Evolutionary conservation across 805 yeast genomes (phyloP).

Genomic region (Cyberlindnera galapagoensis): DNA sequence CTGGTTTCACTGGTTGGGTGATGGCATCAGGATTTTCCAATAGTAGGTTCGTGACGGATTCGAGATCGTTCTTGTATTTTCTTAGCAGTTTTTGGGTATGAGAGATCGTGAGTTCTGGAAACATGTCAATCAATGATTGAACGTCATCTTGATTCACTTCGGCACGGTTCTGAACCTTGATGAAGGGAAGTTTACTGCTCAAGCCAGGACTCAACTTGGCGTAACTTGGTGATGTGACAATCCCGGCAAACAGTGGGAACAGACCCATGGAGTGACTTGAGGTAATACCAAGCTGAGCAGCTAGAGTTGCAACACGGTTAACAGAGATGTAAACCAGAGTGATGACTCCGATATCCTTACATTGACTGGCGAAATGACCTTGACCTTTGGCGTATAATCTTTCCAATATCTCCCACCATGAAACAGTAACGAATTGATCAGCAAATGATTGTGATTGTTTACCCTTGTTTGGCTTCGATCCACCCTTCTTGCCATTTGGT

Average conservation of each 20-base stretch:
- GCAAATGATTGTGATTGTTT: constrained; percentile 32
- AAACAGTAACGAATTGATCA: constrained; percentile 44
- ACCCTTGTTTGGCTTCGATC: not conserved
- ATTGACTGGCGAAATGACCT: constrained; percentile 39
- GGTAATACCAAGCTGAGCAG: constrained; percentile 40
- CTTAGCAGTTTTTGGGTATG: constrained; percentile 45
- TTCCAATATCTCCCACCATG: constrained; percentile 59
- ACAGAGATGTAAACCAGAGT: constrained; percentile 32
- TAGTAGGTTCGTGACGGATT: constrained; percentile 47
- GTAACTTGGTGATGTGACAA: constrained; percentile 44
- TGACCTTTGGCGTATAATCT: constrained; percentile 49
- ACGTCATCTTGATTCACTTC: constrained; percentile 22
- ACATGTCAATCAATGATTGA: constrained; percentile 42
- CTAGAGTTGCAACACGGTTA: constrained; percentile 25
- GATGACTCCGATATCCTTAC: constrained; percentile 45
- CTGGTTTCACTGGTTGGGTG: constrained; percentile 19
- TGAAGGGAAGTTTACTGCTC: constrained; percentile 42
- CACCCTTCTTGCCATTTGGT: not conserved
- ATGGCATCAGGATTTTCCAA: constrained; percentile 52
- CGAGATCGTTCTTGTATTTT: constrained; percentile 44
- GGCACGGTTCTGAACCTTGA: constrained; percentile 19
- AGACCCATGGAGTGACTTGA: constrained; percentile 35
- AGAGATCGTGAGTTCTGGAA: constrained; percentile 51
- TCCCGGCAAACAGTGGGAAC: constrained; percentile 50
- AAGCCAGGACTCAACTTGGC: constrained; percentile 44